Conservation (phyloP, 1,284 basidiomycete genomes). For the Anthracocystis walkeri region DNA sequence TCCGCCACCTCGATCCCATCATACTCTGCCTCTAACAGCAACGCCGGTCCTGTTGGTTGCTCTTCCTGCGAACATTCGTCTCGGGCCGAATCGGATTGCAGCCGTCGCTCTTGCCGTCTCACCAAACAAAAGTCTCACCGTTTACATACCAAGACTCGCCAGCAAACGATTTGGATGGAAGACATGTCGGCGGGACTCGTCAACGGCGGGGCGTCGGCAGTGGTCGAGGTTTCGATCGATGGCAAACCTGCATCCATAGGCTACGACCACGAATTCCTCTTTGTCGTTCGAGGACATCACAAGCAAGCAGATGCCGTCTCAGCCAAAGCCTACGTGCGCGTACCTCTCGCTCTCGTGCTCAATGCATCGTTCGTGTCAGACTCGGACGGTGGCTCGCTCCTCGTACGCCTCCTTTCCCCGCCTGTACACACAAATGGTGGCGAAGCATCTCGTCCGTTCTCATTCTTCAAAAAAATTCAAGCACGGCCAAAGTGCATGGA, state of each 20-base stretch:
- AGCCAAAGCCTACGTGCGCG: constrained; percentile 41
- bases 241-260: constrained; percentile 55
- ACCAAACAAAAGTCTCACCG: no score
- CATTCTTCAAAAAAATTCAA: constrained; percentile 42
- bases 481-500: constrained; percentile 32
- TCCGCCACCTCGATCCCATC: no score
- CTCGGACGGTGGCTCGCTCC: constrained; percentile 62
- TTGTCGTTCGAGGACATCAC: constrained; percentile 41
- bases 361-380: constrained; percentile 61
- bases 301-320: constrained; percentile 14
- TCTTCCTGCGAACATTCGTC: no score
- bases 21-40: no score
- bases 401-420: constrained; percentile 59
- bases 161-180: not conserved
- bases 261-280: constrained; percentile 58
- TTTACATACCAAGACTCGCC: no score
- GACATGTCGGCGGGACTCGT: constrained; percentile 7
- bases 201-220: constrained; percentile 1
- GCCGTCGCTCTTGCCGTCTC: no score
- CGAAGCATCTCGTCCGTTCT: constrained; percentile 22
- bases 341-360: constrained; percentile 55
- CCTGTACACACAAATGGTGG: constrained; percentile 22
- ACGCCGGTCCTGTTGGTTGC: no score
- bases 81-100: no score
- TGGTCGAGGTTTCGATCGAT: constrained; percentile 56